Evolutionary conservation across 2,329 filamentous ascomycete genomes (phyloP), one percentile per base, ranked within the genome.

Genomic region (Epichloe sibirici): DNA sequence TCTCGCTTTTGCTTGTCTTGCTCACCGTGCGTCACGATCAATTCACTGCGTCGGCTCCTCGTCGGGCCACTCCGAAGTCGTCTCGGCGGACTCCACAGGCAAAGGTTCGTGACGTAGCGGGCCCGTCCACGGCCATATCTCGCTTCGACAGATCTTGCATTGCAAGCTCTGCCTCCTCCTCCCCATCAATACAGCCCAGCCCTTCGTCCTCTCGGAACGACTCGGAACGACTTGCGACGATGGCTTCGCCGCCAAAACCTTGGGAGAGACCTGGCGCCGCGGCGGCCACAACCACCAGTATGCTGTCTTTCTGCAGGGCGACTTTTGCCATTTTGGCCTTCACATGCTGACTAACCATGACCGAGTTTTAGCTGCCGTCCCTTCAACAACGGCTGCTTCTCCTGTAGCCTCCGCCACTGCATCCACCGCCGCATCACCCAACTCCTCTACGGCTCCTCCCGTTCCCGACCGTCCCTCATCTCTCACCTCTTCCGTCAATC

Each of bases 211-310:
- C 11, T 15, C 3, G 17, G 17, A 21, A 21, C 17, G 17, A 21
- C 17, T 21, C 17, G 31, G 31, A 31, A 31, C 23, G 3, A n/a
- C 25, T 3, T 17, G 13, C 25, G 35, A 38, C 31, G 12, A 83
- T 83, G 77, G 79, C 79, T 57, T 96, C 91, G 69, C 93, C 93
- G 65, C 93, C 93, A 52, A 98, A 98, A 73, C 93, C 93, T 46
- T 98, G 93, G 93, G 93, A 98, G 73, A 81, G 85, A 69, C 79
- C 84, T 59, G 86, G 85, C 70, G 79, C 81, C 56, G 75, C 75
- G 60, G 65, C 73, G 58, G 47, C 57, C 63, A 65, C 65, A 74
- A 63, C 54, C 12, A 69, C 54, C 3, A 69, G 78, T 83, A 71
- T 63, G 74, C 71, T 56, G 12, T 48, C 23, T 34, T 50, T 38